phyloP scores from a whole-genome alignment of 2,329 filamentous ascomycete genomes.

The Didymella keratinophila region DNA sequence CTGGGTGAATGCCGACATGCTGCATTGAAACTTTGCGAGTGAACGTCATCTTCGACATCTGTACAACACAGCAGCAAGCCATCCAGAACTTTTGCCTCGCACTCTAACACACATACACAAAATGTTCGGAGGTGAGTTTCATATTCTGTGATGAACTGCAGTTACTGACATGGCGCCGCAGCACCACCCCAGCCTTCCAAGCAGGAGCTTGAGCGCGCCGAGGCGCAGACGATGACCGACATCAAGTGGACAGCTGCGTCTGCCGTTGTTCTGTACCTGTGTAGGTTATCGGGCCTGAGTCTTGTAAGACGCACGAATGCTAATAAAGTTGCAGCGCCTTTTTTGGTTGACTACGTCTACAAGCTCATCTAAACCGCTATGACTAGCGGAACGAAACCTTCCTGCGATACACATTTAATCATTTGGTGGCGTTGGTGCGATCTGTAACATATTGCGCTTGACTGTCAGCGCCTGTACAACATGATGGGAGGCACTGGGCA shows the following conservation, averaged over 20 bases:
- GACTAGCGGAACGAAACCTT: slow-evolving; percentile 1
- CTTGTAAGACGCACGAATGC: not conserved
- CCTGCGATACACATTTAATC: slow-evolving; percentile 6
- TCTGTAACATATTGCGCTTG: slow-evolving; percentile 17
- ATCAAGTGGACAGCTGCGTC: slow-evolving; percentile 72
- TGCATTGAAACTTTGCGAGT: slow-evolving; percentile 23
- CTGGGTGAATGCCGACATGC: slow-evolving; percentile 18
- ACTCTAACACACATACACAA: slow-evolving; percentile 22
- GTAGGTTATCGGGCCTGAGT: slow-evolving; percentile 62
- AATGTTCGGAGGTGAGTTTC: slow-evolving; percentile 66
- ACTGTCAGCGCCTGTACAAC: slow-evolving; percentile 19
- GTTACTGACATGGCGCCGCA: slow-evolving; percentile 40
- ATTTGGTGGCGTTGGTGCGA: slow-evolving; percentile 10
- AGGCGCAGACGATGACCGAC: slow-evolving; percentile 71
- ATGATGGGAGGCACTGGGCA: not conserved
- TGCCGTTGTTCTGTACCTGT: slow-evolving; percentile 76
- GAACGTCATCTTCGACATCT: slow-evolving; percentile 25
- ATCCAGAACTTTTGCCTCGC: not conserved
- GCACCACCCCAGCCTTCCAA: slow-evolving; percentile 74
- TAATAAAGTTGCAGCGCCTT: slow-evolving; percentile 56
- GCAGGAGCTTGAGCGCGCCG: slow-evolving; percentile 70
- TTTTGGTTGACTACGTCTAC: slow-evolving; percentile 62
- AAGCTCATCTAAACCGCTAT: slow-evolving; percentile 56
- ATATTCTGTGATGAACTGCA: no score
- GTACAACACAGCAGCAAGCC: slow-evolving; percentile 8